phyloP scores from a whole-genome alignment of 306 rosid species.

The Fagus sylvatica region DNA sequence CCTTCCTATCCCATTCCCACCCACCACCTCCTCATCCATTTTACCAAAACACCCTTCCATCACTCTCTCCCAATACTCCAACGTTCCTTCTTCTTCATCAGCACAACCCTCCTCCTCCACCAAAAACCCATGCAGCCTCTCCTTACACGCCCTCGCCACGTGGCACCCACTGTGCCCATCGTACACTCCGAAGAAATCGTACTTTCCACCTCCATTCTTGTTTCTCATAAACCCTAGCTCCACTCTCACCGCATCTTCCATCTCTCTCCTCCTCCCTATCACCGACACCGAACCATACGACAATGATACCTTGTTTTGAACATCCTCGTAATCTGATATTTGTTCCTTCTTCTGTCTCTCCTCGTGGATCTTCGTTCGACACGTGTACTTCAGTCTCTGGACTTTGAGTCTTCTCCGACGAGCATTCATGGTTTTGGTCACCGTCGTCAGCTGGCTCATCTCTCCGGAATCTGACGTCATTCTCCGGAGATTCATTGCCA shows the following conservation, averaged over 20 bases:
- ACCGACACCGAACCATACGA: conserved; percentile 58
- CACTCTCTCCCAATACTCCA: conserved; percentile 57
- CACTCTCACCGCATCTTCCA: conserved; percentile 82
- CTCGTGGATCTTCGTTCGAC: conserved; percentile 32
- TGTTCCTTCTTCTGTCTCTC: background rate
- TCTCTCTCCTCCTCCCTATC: conserved; percentile 78
- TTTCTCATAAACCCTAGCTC: conserved; percentile 52
- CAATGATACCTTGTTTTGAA: conserved; percentile 17
- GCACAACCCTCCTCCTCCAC: conserved; percentile 46
- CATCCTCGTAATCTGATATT: conserved; percentile 2
- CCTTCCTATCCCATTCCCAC: conserved; percentile 35
- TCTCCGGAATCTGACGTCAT: conserved; percentile 9
- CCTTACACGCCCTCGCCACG: conserved; percentile 67
- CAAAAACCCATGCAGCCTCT: conserved; percentile 54
- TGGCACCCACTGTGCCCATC: conserved; percentile 87
- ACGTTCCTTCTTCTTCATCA: conserved; percentile 19
- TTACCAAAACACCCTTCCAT: conserved; percentile 76
- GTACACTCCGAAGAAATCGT: conserved; percentile 70
- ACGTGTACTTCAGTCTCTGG: conserved; percentile 48
- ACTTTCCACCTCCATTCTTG: conserved; percentile 23
- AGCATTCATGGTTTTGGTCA: conserved; percentile 26
- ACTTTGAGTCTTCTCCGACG: conserved; percentile 39
- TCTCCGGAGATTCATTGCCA: conserved; percentile 8
- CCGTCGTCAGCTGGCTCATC: conserved; percentile 4
- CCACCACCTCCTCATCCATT: conserved; percentile 66